These are phyloP conservation scores for Leccinum griseonigrum DNA, from an alignment of 1,284 basidiomycete species.

Conservation along the genomic window DNA sequence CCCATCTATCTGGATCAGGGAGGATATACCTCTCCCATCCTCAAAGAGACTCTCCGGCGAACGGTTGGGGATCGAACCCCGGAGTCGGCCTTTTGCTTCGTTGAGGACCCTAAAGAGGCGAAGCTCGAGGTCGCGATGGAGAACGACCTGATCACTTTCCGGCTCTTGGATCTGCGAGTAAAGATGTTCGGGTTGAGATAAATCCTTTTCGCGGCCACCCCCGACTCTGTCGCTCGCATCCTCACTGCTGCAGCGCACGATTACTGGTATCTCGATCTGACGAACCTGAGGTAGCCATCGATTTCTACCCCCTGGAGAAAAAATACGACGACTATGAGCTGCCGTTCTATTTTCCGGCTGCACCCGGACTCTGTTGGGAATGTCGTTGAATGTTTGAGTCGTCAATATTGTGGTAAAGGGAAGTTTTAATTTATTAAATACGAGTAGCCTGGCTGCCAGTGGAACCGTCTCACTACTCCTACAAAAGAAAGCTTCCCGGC, in stretches of 20 bases:
- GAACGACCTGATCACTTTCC: conserved; percentile 4
- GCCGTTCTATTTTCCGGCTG: background rate
- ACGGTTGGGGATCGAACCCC: background rate
- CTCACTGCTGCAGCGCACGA: conserved; percentile 18
- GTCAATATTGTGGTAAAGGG: too few species aligned
- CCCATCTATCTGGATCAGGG: conserved; percentile 5
- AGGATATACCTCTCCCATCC: background rate
- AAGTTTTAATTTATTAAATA: too few species aligned
- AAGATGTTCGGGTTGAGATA: conserved; percentile 11
- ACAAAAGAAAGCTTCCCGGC: too few species aligned
- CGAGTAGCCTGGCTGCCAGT: too few species aligned
- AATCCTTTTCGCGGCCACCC: background rate
- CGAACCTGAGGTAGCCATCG: conserved; percentile 8
- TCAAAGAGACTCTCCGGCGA: conserved; percentile 1
- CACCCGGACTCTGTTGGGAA: conserved; percentile 6
- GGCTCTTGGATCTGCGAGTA: conserved; percentile 13
- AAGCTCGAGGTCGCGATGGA: conserved; percentile 12
- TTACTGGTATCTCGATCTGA: conserved; percentile 24
- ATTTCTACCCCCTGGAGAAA: conserved; percentile 15
- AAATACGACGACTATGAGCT: conserved; percentile 12
- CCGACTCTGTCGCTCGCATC: background rate
- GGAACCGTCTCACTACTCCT: too few species aligned
- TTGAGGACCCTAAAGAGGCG: conserved; percentile 1
- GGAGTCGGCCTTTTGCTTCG: conserved; percentile 1
- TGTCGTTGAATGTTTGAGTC: too few species aligned